Conservation (phyloP, 331 rosid species). For the Acacia concinna region DNA sequence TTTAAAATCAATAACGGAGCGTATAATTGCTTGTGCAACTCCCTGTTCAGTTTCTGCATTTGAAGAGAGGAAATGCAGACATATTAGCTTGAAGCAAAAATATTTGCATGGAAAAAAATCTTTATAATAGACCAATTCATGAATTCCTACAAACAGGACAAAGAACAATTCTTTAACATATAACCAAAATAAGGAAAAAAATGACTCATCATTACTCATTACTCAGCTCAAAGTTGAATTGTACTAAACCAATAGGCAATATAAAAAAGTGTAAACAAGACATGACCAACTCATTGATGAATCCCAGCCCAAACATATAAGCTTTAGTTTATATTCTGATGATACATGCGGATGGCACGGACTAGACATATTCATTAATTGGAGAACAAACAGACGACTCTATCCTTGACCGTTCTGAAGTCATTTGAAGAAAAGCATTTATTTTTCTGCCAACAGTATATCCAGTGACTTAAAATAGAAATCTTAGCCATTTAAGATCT, state of each 20-base stretch:
- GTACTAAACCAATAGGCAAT: not conserved
- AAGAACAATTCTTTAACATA: not conserved
- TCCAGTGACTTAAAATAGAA: not conserved
- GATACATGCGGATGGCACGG: not conserved
- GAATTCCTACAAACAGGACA: not conserved
- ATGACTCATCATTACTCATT: not conserved
- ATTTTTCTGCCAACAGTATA: not conserved
- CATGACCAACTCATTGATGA: not conserved
- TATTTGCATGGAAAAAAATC: not conserved
- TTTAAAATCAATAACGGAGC: conserved; percentile 65
- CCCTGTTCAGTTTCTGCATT: conserved; percentile 79
- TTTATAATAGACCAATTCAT: not conserved
- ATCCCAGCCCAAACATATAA: not conserved
- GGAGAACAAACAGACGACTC: not conserved
- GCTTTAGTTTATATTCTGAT: not conserved
- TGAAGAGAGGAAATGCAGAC: not conserved
- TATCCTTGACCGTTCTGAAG: not conserved
- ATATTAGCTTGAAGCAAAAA: not conserved
- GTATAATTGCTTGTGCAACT: conserved; percentile 73
- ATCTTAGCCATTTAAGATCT: not conserved
- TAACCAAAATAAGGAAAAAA: too few species aligned
- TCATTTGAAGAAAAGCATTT: not conserved
- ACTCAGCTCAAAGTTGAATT: not conserved
- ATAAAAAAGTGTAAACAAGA: conserved; percentile 3
- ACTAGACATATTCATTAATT: not conserved